Conservation (phyloP, 2,329 filamentous ascomycete species). For the Talaromyces sp. region DNA sequence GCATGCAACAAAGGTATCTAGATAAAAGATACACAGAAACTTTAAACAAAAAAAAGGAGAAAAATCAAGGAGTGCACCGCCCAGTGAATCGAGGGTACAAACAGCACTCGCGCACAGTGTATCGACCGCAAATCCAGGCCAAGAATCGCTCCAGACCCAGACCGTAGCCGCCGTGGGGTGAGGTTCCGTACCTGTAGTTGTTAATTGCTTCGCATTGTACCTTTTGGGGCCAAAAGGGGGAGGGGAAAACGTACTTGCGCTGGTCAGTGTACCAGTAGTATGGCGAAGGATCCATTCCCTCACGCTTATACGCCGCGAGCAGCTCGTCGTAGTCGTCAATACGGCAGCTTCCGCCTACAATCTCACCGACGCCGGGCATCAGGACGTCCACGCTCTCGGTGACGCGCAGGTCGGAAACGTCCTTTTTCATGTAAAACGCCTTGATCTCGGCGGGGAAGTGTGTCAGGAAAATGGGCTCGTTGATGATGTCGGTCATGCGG, state of each 20-base stretch:
- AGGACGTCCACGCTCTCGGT: constrained; percentile 86
- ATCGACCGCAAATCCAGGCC: constrained; percentile 62
- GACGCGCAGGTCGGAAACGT: constrained; percentile 68
- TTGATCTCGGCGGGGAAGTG: constrained; percentile 98
- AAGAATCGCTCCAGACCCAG: constrained; percentile 81
- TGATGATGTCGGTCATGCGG: constrained; percentile 94
- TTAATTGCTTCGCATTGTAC: background rate
- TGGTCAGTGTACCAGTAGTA: constrained; percentile 99
- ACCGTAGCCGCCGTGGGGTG: constrained; percentile 88
- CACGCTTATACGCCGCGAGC: constrained; percentile 78
- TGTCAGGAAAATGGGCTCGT: constrained; percentile 89
- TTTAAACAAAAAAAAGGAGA: background rate
- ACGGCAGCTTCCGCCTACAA: constrained; percentile 94
- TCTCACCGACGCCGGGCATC: constrained; percentile 95
- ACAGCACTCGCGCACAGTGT: constrained; percentile 57
- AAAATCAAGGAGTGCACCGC: constrained; percentile 42
- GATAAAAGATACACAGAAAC: background rate
- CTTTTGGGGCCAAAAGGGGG: background rate
- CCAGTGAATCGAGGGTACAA: constrained; percentile 49
- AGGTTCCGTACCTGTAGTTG: constrained; percentile 71
- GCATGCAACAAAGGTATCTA: background rate
- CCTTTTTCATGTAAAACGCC: constrained; percentile 98
- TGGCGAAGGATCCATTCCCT: constrained; percentile 74
- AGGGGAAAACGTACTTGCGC: constrained; percentile 66
- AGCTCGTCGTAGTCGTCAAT: constrained; percentile 88